Evolutionary conservation across 495 filamentous ascomycete species (phyloP).

Genomic region (Penicillium canescens): DNA sequence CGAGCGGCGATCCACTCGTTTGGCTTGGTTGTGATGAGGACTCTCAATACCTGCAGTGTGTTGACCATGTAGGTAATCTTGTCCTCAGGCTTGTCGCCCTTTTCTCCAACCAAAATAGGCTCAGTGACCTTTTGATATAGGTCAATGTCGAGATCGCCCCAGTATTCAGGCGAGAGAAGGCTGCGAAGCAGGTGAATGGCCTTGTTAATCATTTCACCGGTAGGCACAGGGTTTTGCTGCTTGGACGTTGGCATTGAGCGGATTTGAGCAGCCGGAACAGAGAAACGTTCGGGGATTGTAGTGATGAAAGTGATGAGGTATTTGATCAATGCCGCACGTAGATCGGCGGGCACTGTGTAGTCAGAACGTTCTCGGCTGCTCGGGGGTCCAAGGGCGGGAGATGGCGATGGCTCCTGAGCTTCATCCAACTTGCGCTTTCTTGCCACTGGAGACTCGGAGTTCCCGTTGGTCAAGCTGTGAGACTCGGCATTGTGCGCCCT

Average conservation of each 20-base stretch:
- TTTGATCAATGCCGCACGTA: conserved; percentile 78
- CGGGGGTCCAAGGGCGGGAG: conserved; percentile 49
- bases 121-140: conserved; percentile 89
- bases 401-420: conserved; percentile 31
- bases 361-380: conserved; percentile 58
- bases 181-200: conserved; percentile 79
- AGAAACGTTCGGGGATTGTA: conserved; percentile 79
- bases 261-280: conserved; percentile 65
- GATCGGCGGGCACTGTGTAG: conserved; percentile 64
- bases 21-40: conserved; percentile 80
- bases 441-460: conserved; percentile 68
- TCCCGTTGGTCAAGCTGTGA: conserved; percentile 34
- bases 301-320: conserved; percentile 95
- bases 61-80: conserved; percentile 85
- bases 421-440: conserved; percentile 78
- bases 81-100: conserved; percentile 62
- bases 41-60: conserved; percentile 83
- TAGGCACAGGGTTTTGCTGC: conserved; percentile 48
- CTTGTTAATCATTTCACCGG: conserved; percentile 80
- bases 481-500: conserved; percentile 58
- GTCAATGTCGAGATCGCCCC: conserved; percentile 90
- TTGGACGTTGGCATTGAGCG: conserved; percentile 53
- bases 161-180: conserved; percentile 83
- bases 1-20: conserved; percentile 87
- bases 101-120: conserved; percentile 70